These are phyloP conservation scores for Eremothecium sinecaudum DNA, from an alignment of 1,139 yeast species.

Conservation along the genomic window DNA sequence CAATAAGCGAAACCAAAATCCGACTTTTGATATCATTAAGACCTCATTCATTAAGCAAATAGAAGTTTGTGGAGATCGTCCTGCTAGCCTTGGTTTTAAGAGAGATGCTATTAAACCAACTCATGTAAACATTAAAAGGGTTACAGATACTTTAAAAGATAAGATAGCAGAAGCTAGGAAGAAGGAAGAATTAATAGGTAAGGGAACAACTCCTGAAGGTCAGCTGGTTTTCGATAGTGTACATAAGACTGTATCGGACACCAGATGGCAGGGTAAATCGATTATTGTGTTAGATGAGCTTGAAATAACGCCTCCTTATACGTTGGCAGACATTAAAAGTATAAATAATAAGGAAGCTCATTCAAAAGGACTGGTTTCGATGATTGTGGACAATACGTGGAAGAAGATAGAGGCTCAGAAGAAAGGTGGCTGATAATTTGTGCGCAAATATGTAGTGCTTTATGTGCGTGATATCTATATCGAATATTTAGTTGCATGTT, in stretches of 20 bases:
- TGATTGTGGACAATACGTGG: slow-evolving; percentile 51
- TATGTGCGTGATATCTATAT: slow-evolving; percentile 1
- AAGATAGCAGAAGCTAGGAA: slow-evolving; percentile 17
- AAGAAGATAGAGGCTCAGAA: slow-evolving; percentile 40
- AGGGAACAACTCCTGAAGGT: slow-evolving; percentile 39
- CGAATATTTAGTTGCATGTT: slow-evolving; percentile 1
- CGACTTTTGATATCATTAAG: slow-evolving; percentile 46
- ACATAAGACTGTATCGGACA: slow-evolving; percentile 42
- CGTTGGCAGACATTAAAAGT: slow-evolving; percentile 29
- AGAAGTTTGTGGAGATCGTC: slow-evolving; percentile 36
- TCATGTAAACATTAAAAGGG: slow-evolving; percentile 20
- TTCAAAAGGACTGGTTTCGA: slow-evolving; percentile 41
- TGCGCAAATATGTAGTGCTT: not conserved
- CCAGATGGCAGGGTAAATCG: slow-evolving; percentile 39
- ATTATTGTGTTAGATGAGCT: slow-evolving; percentile 48
- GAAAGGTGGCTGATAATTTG: slow-evolving; percentile 48
- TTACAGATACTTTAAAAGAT: slow-evolving; percentile 18
- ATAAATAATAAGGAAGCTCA: slow-evolving; percentile 30
- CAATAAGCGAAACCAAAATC: slow-evolving; percentile 22
- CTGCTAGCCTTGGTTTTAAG: slow-evolving; percentile 20
- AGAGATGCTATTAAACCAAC: slow-evolving; percentile 26
- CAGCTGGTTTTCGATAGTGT: slow-evolving; percentile 42
- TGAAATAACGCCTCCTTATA: slow-evolving; percentile 43
- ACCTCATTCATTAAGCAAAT: slow-evolving; percentile 50
- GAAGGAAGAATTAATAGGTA: slow-evolving; percentile 28